Evolutionary conservation across 352 stramenopile genomes (phyloP), one percentile per base, ranked within the genome.

Genomic region (Phytophthora sojae): DNA sequence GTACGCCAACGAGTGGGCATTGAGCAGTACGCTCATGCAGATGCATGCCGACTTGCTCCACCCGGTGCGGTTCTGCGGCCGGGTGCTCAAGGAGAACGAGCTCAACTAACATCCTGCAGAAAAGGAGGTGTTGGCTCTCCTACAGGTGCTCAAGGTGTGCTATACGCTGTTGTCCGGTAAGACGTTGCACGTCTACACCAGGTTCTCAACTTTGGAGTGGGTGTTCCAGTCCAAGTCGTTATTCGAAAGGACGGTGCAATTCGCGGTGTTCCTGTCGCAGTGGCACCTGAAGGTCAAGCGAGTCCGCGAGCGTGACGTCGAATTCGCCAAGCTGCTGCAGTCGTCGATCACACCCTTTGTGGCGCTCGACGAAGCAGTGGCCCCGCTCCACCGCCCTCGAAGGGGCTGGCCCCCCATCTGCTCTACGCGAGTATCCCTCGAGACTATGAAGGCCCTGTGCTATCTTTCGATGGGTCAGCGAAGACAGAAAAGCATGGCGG

Each of bases 401-500:
- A 51, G 11, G 44, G 49, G 49, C 26, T 32, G 49, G n/a, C n/a
- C 19, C 21, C 49, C 0, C 49, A 54, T n/a, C 7, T 54, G 49
- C 49, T 54, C 8, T 54, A 54, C 15, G 49, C 19, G 9, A 30
- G 29, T 30, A n/a, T 53, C 19, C 42, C 57, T 4, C 23, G 19
- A 14, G 17, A 42, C n/a, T 55, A 56, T n/a, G 25, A 44, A 11
- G 57, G 25, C 12, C 14, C 19, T 23, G 57, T 64, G 5, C 6
- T 64, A 8, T 64, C 57, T 3, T 64, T 64, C 15, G 39, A 64
- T 29, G 57, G 58, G 6, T 64, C 47, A 3, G 47, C 58, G 9
- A 57, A 64, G 5, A 64, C 47, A 0, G 45, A 57, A 12, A 64
- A 64, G 26, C n/a, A 64, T 19, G 44, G 57, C 4, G 57, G 57